Conservation (phyloP, 148 eudicot genomes). For the Pharnaceum exiguum region DNA sequence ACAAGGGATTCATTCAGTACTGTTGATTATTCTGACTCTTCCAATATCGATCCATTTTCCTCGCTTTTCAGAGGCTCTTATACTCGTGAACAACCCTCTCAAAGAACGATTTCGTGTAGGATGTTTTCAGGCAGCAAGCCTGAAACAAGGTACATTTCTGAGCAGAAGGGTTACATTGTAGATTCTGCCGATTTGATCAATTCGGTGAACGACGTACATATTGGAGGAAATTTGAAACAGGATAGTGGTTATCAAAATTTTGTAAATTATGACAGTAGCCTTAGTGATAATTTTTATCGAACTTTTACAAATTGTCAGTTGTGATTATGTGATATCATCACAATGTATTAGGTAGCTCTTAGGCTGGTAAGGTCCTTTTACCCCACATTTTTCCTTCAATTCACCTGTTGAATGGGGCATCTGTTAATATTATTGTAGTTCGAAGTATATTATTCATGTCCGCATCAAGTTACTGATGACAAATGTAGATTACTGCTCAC, state of each 20-base stretch:
- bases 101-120: slow-evolving; percentile 57
- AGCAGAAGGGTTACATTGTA: slow-evolving; percentile 43
- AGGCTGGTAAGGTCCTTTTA: slow-evolving; percentile 28
- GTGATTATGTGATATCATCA: slow-evolving; percentile 11
- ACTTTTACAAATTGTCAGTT: slow-evolving; percentile 31
- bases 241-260: slow-evolving; percentile 27
- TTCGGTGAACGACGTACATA: slow-evolving; percentile 17
- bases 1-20: slow-evolving; percentile 85
- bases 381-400: slow-evolving; percentile 43
- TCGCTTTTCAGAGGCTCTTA: slow-evolving; percentile 42
- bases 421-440: slow-evolving; percentile 32
- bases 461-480: slow-evolving; percentile 1
- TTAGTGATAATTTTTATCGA: slow-evolving; percentile 22
- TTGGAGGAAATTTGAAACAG: slow-evolving; percentile 12
- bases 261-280: slow-evolving; percentile 33
- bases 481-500: slow-evolving; percentile 6
- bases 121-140: slow-evolving; percentile 54
- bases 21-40: slow-evolving; percentile 46
- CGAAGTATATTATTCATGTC: slow-evolving; percentile 10
- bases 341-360: slow-evolving; percentile 17
- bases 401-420: slow-evolving; percentile 50
- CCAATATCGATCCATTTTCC: slow-evolving; percentile 48
- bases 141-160: slow-evolving; percentile 41
- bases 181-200: slow-evolving; percentile 26
- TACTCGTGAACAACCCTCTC: slow-evolving; percentile 33